Evolutionary conservation across 768 basidiomycete species (phyloP), one percentile per base, ranked within the genome.

Genomic region (Podaxis mareebaensis): DNA sequence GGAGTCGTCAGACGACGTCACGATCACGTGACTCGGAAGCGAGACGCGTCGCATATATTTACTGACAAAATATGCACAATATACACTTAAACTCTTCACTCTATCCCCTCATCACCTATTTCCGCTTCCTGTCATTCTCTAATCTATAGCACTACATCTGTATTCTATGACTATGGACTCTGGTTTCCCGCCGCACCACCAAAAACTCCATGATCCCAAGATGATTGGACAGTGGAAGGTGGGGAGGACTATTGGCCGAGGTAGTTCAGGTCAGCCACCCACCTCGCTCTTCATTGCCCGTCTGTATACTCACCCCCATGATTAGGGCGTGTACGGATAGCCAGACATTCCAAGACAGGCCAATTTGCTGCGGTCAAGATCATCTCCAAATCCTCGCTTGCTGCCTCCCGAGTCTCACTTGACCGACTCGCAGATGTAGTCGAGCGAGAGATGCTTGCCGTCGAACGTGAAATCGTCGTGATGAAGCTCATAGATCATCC

Each of bases 401-500:
- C 65, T 61, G 81, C 81, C 59, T 91, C 91, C 53, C 82, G 85
- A 42, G 81, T 85, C 66, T 91, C 90, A 24, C 79, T 93, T 64
- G 81, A 85, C 54, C 85, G 86, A 54, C 83, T 90, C 12, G 87
- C 83, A 13, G 89, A 90, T 61, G 86, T 91, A 65, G 83, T 89
- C 12, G 92, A 94, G 69, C 90, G 89, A 68, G 86, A 85, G 64
- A 83, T 89, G 65, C 85, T 92, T 63, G 87, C 89, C 53, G 87
- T 97, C 65, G 92, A 96, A 74, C 86, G 95, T 65, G 96, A 99
- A 76, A 96, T 97, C 57, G 93, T 96, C 64, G 89, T 97, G 71
- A 96, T 99, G 95, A 99, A 97, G 75, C 87, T 97, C 65, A 90
- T 97, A 67, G 90, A 96, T 66, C 95, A 99, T 72, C 95, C 95